Evolutionary conservation across 2,329 filamentous ascomycete species (phyloP).

Genomic region (Penicillium sp.): DNA sequence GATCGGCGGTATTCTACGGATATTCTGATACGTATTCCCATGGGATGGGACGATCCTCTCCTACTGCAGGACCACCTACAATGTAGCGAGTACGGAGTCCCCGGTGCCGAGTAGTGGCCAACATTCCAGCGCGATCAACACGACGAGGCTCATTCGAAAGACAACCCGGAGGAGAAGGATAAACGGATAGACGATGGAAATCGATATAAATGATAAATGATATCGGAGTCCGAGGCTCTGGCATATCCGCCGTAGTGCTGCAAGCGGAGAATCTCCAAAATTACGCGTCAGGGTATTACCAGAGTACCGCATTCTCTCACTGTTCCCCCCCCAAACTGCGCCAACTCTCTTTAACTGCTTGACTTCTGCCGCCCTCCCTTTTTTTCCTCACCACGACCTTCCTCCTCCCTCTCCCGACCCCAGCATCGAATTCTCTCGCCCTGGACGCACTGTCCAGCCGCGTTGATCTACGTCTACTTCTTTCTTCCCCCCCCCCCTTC

Average conservation of each 20-base stretch:
- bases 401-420: not conserved
- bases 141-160: not conserved
- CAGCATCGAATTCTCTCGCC: constrained; percentile 18
- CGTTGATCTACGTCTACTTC: constrained; percentile 15
- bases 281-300: constrained; percentile 7
- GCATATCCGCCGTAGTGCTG: not conserved
- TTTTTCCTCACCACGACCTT: constrained; percentile 15
- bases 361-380: constrained; percentile 10
- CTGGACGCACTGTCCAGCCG: constrained; percentile 27
- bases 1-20: not conserved
- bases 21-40: not conserved
- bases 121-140: not conserved
- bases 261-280: not conserved
- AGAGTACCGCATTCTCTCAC: constrained; percentile 1
- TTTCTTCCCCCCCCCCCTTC: constrained; percentile 1
- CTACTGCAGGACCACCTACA: not conserved
- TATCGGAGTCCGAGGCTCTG: not conserved
- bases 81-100: no score
- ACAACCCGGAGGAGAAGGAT: not conserved
- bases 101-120: not conserved
- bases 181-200: not conserved
- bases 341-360: not conserved
- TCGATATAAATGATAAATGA: not conserved
- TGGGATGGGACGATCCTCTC: not conserved
- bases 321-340: not conserved